Conservation (phyloP, 2,329 filamentous ascomycete genomes). For the Neonectria neomacrospora region DNA sequence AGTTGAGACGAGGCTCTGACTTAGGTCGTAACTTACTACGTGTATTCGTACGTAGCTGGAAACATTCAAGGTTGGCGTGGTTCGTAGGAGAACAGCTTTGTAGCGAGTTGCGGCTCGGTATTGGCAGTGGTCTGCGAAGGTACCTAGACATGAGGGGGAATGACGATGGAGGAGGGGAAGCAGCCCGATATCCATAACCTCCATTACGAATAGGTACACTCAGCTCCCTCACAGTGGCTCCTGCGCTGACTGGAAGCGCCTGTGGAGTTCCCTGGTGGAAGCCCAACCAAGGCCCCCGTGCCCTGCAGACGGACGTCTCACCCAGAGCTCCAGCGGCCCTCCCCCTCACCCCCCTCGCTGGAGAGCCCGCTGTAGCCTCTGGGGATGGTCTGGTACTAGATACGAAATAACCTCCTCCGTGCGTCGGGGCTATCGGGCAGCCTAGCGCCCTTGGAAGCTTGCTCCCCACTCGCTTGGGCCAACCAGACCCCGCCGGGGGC, state of each 20-base stretch:
- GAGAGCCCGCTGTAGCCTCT: slow-evolving; percentile 14
- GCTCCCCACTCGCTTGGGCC: slow-evolving; percentile 15
- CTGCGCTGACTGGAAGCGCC: slow-evolving; percentile 6
- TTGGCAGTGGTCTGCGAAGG: background rate
- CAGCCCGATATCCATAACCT: background rate
- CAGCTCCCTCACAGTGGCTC: background rate
- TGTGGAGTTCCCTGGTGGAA: slow-evolving; percentile 24
- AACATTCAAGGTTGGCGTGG: background rate
- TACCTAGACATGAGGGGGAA: slow-evolving; percentile 4
- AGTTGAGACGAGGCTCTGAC: background rate
- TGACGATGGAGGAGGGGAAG: slow-evolving; percentile 11
- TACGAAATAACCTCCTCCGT: slow-evolving; percentile 25
- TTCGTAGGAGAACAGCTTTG: background rate
- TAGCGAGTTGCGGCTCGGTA: background rate
- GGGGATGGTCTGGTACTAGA: slow-evolving; percentile 10
- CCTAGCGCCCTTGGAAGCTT: slow-evolving; percentile 16
- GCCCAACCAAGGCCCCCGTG: background rate
- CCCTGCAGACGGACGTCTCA: slow-evolving; percentile 11
- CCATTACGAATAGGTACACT: background rate
- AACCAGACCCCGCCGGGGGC: slow-evolving; percentile 29
- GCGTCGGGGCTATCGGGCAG: slow-evolving; percentile 25
- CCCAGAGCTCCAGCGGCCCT: slow-evolving; percentile 13
- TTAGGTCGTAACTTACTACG: background rate
- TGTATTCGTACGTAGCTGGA: background rate
- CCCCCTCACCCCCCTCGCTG: slow-evolving; percentile 12